phyloP scores from a whole-genome alignment of 164 flowering plant species.

The Piper betle region DNA sequence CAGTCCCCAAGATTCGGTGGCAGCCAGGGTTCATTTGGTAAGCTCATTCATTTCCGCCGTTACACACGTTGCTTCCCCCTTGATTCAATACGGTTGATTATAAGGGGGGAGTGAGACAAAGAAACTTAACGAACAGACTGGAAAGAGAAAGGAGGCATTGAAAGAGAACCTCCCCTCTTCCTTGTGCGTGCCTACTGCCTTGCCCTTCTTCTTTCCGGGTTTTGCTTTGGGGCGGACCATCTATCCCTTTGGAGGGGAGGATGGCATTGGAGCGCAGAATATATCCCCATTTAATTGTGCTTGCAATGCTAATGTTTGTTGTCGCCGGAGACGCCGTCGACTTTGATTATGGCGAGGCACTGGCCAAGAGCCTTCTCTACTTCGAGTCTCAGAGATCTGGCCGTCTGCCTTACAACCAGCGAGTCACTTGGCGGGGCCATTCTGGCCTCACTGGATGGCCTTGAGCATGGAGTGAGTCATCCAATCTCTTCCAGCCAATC shows the following conservation, averaged over 20 bases:
- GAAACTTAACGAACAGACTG: too few species aligned
- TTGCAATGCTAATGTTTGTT: conserved; percentile 3
- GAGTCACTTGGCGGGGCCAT: conserved; percentile 35
- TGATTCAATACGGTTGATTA: too few species aligned
- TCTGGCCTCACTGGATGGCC: conserved; percentile 34
- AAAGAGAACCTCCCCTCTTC: neutral
- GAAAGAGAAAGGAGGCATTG: too few species aligned
- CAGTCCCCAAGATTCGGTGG: too few species aligned
- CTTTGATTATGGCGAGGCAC: conserved; percentile 22
- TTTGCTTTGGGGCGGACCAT: neutral
- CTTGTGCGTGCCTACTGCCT: neutral
- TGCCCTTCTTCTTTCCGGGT: neutral
- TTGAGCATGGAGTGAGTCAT: conserved; percentile 13
- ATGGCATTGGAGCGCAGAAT: neutral
- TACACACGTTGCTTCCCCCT: neutral
- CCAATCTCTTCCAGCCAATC: neutral
- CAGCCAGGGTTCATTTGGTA: too few species aligned
- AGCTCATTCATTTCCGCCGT: too few species aligned
- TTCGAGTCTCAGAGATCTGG: conserved; percentile 46
- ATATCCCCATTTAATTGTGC: neutral
- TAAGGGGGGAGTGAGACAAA: too few species aligned
- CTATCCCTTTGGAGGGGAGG: neutral
- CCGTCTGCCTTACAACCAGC: conserved; percentile 25
- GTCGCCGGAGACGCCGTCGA: conserved; percentile 4
- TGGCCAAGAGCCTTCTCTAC: conserved; percentile 25